Conservation (phyloP, 176 grass and related monocot genomes). For the Lolium perenne region DNA sequence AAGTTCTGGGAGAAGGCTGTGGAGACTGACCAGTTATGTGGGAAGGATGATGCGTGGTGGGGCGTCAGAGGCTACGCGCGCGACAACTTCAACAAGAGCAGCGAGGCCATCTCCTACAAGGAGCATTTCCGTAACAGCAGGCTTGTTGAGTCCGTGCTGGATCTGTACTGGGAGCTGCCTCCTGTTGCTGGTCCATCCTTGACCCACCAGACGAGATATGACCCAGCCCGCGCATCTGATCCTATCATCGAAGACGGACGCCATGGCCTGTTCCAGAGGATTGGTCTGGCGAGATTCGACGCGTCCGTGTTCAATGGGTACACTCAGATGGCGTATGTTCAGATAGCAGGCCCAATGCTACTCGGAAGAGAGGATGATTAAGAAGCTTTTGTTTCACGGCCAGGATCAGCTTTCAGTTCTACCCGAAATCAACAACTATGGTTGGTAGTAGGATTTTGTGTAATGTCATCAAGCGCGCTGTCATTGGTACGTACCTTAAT, state of each 20-base stretch:
- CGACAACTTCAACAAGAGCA: slow-evolving; percentile 91
- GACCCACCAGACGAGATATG: slow-evolving; percentile 93
- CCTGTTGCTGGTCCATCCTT: slow-evolving; percentile 88
- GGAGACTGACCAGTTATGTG: slow-evolving; percentile 74
- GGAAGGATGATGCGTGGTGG: slow-evolving; percentile 84
- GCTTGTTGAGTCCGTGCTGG: slow-evolving; percentile 75
- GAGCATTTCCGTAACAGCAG: slow-evolving; percentile 90
- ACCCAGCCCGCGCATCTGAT: slow-evolving; percentile 70
- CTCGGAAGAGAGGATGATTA: slow-evolving; percentile 13
- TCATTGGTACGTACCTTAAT: no score
- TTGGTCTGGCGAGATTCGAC: slow-evolving; percentile 69
- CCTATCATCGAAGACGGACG: slow-evolving; percentile 84
- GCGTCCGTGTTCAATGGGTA: slow-evolving; percentile 84
- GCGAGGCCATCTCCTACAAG: slow-evolving; percentile 62
- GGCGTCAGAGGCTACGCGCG: slow-evolving; percentile 77
- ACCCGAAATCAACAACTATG: no score
- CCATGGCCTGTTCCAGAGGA: slow-evolving; percentile 68
- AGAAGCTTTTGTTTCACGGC: no score
- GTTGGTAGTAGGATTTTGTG: no score
- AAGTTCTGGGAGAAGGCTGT: slow-evolving; percentile 83
- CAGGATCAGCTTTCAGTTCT: no score
- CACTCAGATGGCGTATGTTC: slow-evolving; percentile 91
- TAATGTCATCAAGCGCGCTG: no score
- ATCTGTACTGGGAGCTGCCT: slow-evolving; percentile 90
- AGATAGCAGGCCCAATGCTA: slow-evolving; percentile 55